Evolutionary conservation across 345 rosid species (phyloP), one percentile per base, ranked within the genome.

Genomic region (Citrus cavaleriei): DNA sequence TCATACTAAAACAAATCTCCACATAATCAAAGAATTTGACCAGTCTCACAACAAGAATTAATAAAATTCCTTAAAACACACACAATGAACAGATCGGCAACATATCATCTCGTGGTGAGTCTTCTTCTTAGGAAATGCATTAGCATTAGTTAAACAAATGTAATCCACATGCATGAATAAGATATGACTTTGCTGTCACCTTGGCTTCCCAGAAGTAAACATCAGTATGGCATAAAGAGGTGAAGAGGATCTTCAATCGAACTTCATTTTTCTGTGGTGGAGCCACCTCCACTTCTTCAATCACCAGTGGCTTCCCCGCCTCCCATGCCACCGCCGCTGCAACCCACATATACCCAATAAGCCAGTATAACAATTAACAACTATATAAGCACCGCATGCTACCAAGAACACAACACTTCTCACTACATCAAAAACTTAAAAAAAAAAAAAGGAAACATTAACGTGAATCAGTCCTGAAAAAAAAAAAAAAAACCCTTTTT

Each of bases 171-270:
- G 37, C 1, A 10, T 13, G 3, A 34, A 55, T 16, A 27, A 27
- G 68, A 57, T 18, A 24, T 28, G 4, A 28, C 70, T 10, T 35
- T 9, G 38, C 34, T 61, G 49, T 77, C 62, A 91, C 98, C 98
- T 91, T 94, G 12, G 98, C 96, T 75, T 94, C 98, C 98, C 98
- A 94, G 89, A 93, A 94, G 88, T 94, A 94, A 79, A 93, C 90
- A 84, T 94, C 98, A 6, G 96, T 93, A 85, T 93, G 98, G 84
- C 97, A 91, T 51, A 93, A 88, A 55, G 98, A 73, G 60, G 98
- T 91, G 85, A 89, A 93, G 73, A 90, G 89, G 68, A 93, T 93
- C 89, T 86, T 94, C 72, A 94, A 60, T 80, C 95, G 93, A 73
- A 93, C 98, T 90, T 94, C 97, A 54, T 87, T 78, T 51, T 83